Evolutionary conservation across 345 rosid species (phyloP), one percentile per base, ranked within the genome.

Genomic region (Melaleuca quinquenervia): DNA sequence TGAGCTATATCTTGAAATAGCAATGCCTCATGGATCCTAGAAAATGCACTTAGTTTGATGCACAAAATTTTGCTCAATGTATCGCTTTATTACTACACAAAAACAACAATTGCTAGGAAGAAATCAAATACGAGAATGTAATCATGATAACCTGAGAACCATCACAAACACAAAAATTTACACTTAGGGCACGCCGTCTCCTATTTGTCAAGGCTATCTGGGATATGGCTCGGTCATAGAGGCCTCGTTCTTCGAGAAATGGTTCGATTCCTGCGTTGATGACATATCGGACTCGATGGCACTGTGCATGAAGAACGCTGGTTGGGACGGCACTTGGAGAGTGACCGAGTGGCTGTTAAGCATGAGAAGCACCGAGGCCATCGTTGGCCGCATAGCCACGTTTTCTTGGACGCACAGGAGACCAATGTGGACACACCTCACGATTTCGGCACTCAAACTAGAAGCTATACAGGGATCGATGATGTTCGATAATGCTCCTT

Each of bases 341-440:
- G 91, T 88, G 27, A 88, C 76, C 1, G 95, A 94, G 80, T 80
- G 36, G 84, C 92, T 91, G 24, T 36, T 91, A 11, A 94, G 91
- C 96, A 94, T 92, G 1, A 91, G 89, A 60, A 76, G 89, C 56
- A 93, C 83, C 1, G 90, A 49, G 21, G 90, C 88, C 95, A 92
- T 93, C 14, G 91, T 91, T 41, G 95, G 95, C 62, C 95, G 89
- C 56, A 9, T 86, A 1, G 85, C 86, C 7, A 84, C 60, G 58
- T 88, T 93, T 82, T 93, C 92, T 87, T 95, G 98, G 83, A 91
- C 92, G 22, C 95, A 94, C 12, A 92, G 88, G 14, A 93, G 82
- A 6, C 91, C 94, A 18, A 93, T 90, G 80, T 93, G 94, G 60
- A 95, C 87, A 88, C 95, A 91, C 86, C 91, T 91, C 84, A 87